phyloP scores from a whole-genome alignment of 139 green algal genomes.

The Trebouxia sp. region DNA sequence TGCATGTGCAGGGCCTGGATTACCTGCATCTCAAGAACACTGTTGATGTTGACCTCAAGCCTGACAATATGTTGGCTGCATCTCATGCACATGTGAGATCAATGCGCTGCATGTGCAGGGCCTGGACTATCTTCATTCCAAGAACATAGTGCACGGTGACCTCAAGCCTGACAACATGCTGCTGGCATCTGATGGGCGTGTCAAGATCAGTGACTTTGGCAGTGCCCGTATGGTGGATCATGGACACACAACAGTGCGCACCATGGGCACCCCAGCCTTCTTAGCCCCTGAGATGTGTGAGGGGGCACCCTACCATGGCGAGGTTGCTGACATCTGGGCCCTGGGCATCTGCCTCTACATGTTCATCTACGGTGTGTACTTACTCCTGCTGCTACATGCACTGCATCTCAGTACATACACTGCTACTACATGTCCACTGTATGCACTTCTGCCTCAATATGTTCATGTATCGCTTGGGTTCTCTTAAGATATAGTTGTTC shows the following conservation, averaged over 20 bases:
- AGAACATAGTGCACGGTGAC: constrained; percentile 77
- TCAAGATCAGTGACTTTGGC: constrained; percentile 93
- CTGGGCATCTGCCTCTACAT: constrained; percentile 81
- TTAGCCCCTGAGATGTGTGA: constrained; percentile 61
- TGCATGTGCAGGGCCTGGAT: too few relatives aligned
- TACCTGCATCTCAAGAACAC: too few relatives aligned
- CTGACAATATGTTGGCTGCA: too few relatives aligned
- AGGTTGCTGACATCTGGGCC: constrained; percentile 78
- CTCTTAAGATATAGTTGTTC: too few relatives aligned
- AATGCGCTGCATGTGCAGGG: constrained; percentile 38
- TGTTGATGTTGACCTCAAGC: too few relatives aligned
- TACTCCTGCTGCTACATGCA: neutral
- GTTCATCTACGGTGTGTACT: constrained; percentile 72
- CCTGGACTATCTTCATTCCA: constrained; percentile 78
- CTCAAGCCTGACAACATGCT: constrained; percentile 93
- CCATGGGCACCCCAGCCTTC: constrained; percentile 76
- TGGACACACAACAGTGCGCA: constrained; percentile 41
- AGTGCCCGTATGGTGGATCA: constrained; percentile 47
- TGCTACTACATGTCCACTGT: too few relatives aligned
- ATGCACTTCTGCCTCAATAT: too few relatives aligned
- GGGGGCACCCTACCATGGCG: constrained; percentile 49
- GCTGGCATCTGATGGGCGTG: constrained; percentile 61
- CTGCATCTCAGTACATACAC: neutral
- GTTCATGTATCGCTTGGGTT: too few relatives aligned
- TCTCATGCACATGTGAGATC: neutral